Conservation (phyloP, 2,329 filamentous ascomycete species). For the Mollisia scopiformis region DNA sequence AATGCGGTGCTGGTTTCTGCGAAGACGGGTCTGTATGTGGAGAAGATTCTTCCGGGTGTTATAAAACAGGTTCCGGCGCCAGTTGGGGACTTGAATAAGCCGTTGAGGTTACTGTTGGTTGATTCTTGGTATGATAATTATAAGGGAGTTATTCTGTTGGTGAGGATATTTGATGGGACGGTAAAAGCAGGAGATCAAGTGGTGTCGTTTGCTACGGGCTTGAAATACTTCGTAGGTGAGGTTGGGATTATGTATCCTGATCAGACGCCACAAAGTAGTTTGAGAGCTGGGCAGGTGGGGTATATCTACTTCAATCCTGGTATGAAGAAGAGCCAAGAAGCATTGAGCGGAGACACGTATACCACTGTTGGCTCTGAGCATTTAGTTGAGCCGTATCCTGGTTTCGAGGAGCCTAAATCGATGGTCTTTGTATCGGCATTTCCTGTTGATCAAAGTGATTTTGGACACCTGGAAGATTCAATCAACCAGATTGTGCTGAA, state of each 20-base stretch:
- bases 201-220: conserved; percentile 84
- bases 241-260: conserved; percentile 96
- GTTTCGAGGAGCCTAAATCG: conserved; percentile 95
- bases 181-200: conserved; percentile 83
- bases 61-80: conserved; percentile 85
- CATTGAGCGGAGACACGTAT: conserved; percentile 94
- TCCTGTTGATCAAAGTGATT: conserved; percentile 87
- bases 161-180: conserved; percentile 87
- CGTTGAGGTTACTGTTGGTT: conserved; percentile 83
- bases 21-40: conserved; percentile 90
- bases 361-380: conserved; percentile 80
- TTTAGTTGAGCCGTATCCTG: conserved; percentile 78
- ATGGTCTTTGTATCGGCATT: conserved; percentile 99
- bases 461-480: conserved; percentile 86
- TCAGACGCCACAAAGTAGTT: conserved; percentile 76
- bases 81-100: conserved; percentile 70
- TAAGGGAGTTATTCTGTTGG: conserved; percentile 87
- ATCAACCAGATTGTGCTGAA: conserved; percentile 94
- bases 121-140: conserved; percentile 99
- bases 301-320: conserved; percentile 98
- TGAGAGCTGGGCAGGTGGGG: conserved; percentile 92
- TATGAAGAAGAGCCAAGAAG: conserved; percentile 96
- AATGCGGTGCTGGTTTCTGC: conserved; percentile 82
- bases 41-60: conserved; percentile 79
- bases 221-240: conserved; percentile 92